Percentiles rank a stretch among this genome's conserved stretches.
phyloP scores from a whole-genome alignment of 2,329 filamentous ascomycete species.

The Fusarium sp. region DNA sequence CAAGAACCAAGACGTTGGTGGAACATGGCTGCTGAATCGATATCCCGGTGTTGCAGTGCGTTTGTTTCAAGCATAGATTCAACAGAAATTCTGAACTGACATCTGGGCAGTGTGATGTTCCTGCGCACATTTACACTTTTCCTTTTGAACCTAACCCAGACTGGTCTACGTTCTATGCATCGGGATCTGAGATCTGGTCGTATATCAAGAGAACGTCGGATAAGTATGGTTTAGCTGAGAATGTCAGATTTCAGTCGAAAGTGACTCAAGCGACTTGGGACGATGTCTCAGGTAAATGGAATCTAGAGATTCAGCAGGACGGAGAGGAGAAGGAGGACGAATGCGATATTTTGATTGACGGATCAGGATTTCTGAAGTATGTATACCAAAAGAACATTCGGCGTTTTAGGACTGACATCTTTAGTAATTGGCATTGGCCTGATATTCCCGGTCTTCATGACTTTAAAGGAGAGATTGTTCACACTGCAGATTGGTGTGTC shows the following conservation, averaged over 20 bases:
- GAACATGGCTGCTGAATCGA: conserved; percentile 1
- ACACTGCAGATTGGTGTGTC: conserved; percentile 55
- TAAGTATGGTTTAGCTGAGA: neutral
- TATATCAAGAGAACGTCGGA: neutral
- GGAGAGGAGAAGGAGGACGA: neutral
- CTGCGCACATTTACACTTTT: conserved; percentile 2
- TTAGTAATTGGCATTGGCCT: conserved; percentile 54
- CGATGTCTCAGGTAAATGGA: neutral
- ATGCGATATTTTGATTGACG: neutral
- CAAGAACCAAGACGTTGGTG: neutral
- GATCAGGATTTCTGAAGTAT: neutral
- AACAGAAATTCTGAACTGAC: accelerated
- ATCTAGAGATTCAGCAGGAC: neutral
- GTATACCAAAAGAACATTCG: too few relatives aligned
- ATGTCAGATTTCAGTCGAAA: neutral
- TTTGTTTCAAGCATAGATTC: accelerated
- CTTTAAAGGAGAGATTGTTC: conserved; percentile 64
- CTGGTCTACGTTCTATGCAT: neutral
- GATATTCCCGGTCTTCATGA: conserved; percentile 60
- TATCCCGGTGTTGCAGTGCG: neutral
- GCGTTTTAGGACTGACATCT: neutral
- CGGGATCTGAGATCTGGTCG: neutral
- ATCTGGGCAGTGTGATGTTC: neutral
- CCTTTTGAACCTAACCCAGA: neutral
- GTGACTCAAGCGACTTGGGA: neutral